Conservation (phyloP, 2,329 filamentous ascomycete species). For the Didymella keratinophila region DNA sequence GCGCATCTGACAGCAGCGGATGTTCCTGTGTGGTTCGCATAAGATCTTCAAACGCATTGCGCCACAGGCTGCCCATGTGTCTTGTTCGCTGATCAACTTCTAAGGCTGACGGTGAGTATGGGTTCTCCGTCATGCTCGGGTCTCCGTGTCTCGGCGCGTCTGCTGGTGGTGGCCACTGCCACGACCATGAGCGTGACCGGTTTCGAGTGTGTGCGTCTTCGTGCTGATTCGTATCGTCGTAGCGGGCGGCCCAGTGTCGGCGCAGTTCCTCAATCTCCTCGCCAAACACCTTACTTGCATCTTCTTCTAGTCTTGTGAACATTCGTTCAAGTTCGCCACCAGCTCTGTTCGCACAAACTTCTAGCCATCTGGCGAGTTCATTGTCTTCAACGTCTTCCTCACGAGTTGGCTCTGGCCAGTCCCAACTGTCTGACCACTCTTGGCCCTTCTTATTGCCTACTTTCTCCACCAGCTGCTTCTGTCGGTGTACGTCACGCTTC, state of each 20-base stretch:
- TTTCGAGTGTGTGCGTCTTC: slow-evolving; percentile 9
- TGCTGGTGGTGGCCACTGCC: slow-evolving; percentile 31
- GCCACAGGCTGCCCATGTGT: slow-evolving; percentile 57
- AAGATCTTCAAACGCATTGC: slow-evolving; percentile 67
- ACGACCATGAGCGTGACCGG: slow-evolving; percentile 28
- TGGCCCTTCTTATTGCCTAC: slow-evolving; percentile 44
- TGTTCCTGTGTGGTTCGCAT: slow-evolving; percentile 50
- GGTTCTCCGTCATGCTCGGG: slow-evolving; percentile 10
- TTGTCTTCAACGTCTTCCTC: slow-evolving; percentile 25
- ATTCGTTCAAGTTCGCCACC: slow-evolving; percentile 17
- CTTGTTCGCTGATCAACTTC: slow-evolving; percentile 55
- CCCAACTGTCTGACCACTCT: slow-evolving; percentile 48
- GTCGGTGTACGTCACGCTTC: slow-evolving; percentile 8
- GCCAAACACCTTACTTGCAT: slow-evolving; percentile 12
- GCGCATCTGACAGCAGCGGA: slow-evolving; percentile 11
- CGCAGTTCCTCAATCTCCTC: slow-evolving; percentile 18
- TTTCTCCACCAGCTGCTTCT: slow-evolving; percentile 36
- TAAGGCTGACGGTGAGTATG: slow-evolving; percentile 64
- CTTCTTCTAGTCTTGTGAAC: slow-evolving; percentile 16
- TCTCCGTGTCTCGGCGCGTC: slow-evolving; percentile 15
- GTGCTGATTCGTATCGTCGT: background rate
- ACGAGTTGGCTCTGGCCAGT: slow-evolving; percentile 43
- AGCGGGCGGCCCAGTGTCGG: slow-evolving; percentile 14
- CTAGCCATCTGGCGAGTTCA: slow-evolving; percentile 15
- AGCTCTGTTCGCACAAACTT: slow-evolving; percentile 10